A percentile compares a stretch with the other conserved stretches of the same genome.
Evolutionary conservation across 2,329 filamentous ascomycete species (phyloP).

Genomic region (Botrytis medusae): DNA sequence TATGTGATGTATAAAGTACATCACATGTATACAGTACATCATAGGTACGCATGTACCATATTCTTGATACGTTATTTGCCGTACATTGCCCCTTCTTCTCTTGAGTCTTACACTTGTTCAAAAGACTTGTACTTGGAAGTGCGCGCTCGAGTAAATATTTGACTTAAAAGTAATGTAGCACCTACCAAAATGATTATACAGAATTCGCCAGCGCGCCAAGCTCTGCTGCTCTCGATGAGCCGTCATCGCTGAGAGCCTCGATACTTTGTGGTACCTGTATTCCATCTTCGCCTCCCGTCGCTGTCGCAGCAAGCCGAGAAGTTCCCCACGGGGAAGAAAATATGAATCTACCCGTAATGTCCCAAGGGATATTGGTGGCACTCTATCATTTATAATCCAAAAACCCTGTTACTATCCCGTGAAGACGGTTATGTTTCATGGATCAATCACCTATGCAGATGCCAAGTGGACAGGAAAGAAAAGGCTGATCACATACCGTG

Average conservation of each 20-base stretch:
- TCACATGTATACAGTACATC: neutral
- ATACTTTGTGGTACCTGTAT: neutral
- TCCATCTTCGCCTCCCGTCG: neutral
- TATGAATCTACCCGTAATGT: neutral
- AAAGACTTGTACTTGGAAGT: neutral
- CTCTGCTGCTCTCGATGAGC: neutral
- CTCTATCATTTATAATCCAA: neutral
- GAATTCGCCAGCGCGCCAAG: neutral
- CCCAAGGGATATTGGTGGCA: slow-evolving; percentile 7
- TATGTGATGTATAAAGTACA: neutral
- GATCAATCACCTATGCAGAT: slow-evolving; percentile 13
- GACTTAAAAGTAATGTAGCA: too few species aligned
- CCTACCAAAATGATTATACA: neutral
- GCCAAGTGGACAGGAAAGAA: slow-evolving; percentile 13
- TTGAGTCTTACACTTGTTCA: neutral
- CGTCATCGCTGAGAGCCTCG: neutral
- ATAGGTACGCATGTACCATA: neutral
- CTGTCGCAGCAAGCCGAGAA: slow-evolving; percentile 1
- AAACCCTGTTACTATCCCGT: neutral
- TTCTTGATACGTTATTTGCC: neutral
- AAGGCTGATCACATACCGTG: slow-evolving; percentile 13
- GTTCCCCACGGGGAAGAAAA: neutral
- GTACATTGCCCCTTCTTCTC: neutral
- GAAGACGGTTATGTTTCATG: slow-evolving; percentile 8
- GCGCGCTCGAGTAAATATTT: neutral